A percentile compares a stretch with the other conserved stretches of the same genome.
phyloP scores from a whole-genome alignment of 805 yeast species.

The Cyberlindnera lachancei region DNA sequence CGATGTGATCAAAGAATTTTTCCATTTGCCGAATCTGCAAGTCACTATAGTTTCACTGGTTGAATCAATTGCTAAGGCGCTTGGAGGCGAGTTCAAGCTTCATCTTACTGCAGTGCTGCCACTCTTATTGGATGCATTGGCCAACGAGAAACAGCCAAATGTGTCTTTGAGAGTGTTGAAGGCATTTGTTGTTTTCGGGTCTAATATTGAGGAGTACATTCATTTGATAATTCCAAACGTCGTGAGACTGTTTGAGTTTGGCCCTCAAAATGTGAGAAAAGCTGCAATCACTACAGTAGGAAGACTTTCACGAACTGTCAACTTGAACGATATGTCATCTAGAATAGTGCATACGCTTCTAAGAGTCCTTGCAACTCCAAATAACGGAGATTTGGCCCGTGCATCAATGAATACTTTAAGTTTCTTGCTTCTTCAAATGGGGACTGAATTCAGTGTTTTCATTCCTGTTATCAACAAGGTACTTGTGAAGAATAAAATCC shows the following conservation, averaged over 20 bases:
- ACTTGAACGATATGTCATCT: slow-evolving; percentile 81
- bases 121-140: slow-evolving; percentile 66
- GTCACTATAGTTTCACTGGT: slow-evolving; percentile 72
- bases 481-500: slow-evolving; percentile 53
- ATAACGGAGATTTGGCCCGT: slow-evolving; percentile 51
- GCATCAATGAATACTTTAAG: slow-evolving; percentile 76
- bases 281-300: slow-evolving; percentile 82
- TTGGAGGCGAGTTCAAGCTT: slow-evolving; percentile 88
- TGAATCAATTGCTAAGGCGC: slow-evolving; percentile 76
- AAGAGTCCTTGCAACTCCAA: slow-evolving; percentile 46
- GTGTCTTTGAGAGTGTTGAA: slow-evolving; percentile 69
- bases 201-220: slow-evolving; percentile 80
- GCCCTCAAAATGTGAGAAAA: slow-evolving; percentile 48
- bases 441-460: slow-evolving; percentile 76
- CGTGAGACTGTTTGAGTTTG: slow-evolving; percentile 71
- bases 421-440: slow-evolving; percentile 70
- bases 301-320: slow-evolving; percentile 63
- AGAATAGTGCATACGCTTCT: slow-evolving; percentile 82
- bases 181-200: slow-evolving; percentile 80
- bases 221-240: slow-evolving; percentile 84
- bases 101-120: slow-evolving; percentile 75
- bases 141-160: slow-evolving; percentile 57
- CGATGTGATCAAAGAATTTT: slow-evolving; percentile 67
- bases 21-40: slow-evolving; percentile 55
- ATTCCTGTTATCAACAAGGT: slow-evolving; percentile 74